Evolutionary conservation across 23 red algal genomes (phyloP), one percentile per base, ranked within the genome.

Genomic region (Gracilariopsis chorda): DNA sequence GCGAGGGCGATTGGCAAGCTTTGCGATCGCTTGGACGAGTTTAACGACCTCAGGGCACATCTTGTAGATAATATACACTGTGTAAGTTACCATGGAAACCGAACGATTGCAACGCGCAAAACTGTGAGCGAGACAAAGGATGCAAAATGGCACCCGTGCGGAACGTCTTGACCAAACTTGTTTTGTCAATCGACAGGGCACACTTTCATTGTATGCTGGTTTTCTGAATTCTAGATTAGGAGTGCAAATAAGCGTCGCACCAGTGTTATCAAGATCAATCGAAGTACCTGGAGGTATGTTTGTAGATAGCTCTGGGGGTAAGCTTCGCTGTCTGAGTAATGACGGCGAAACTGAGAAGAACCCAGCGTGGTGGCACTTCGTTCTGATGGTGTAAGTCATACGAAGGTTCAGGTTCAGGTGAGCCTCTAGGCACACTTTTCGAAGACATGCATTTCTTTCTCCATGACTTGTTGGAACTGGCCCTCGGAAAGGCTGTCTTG

Each of bases 401-500:
- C 52, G 64, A 9, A 81, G 91, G 5, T 51, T 48, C 23, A 60
- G 34, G 19, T 27, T 9, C 0, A 62, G 46, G 7, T 29, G 10
- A 6, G 77, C 77, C 23, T 79, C 12, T 1, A 62, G 19, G 34
- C 72, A 94, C n/a, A 55, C 80, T 40, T 41, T 11, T 7, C 82
- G 91, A 44, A 94, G 21, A 72, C 30, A 33, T 10, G 7, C 33
- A 94, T 24, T 67, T 94, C 91, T 9, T 42, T 16, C 17, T 75
- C 19, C 70, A 86, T 84, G 9, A 94, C 91, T 58, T 87, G 40
- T 36, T 87, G 56, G 67, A 77, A 94, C 44, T 94, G 79, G 7
- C 80, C 80, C 48, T 94, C 91, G n/a, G 91, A 85, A 0, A 94
- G 80, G 20, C 91, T 81, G 78, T 94, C 91, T n/a, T 81, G 80